A percentile compares a stretch with the other conserved stretches of the same genome.
These are phyloP conservation scores for Zea mays DNA, from an alignment of 176 grass and related monocot genomes.

Conservation along the genomic window DNA sequence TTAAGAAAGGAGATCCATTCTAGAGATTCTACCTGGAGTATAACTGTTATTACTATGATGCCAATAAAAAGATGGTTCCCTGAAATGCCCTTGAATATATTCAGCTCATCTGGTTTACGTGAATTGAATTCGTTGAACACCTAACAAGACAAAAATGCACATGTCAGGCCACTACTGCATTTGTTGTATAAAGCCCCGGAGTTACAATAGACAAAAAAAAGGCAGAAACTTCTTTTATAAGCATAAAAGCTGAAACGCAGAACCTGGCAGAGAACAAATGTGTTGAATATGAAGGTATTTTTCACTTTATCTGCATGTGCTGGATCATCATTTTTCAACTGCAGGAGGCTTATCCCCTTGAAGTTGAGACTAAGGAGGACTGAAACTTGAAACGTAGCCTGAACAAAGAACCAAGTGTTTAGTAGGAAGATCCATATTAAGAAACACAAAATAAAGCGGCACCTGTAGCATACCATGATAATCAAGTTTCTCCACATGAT, in stretches of 20 bases:
- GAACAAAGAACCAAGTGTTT: constrained; percentile 31
- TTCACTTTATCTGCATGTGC: constrained; percentile 79
- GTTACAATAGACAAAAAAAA: constrained; percentile 24
- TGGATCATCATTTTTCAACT: constrained; percentile 55
- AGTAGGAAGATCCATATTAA: constrained; percentile 3
- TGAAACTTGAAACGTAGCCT: constrained; percentile 81
- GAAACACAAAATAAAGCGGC: not conserved
- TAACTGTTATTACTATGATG: constrained; percentile 59
- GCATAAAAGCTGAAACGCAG: not conserved
- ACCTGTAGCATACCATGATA: constrained; percentile 63
- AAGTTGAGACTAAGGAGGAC: constrained; percentile 86
- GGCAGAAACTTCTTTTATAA: constrained; percentile 15
- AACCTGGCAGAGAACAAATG: constrained; percentile 94
- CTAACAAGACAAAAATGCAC: constrained; percentile 34
- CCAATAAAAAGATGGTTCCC: constrained; percentile 71
- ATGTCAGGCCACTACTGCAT: constrained; percentile 1
- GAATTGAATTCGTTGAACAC: constrained; percentile 93
- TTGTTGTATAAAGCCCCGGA: not conserved
- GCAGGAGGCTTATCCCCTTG: constrained; percentile 63
- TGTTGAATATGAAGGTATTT: constrained; percentile 97
- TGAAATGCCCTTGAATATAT: constrained; percentile 75
- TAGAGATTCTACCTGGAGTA: constrained; percentile 68
- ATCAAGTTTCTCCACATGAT: constrained; percentile 98
- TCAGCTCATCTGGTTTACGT: constrained; percentile 80
- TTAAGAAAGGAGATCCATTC: not conserved